Percentiles rank a stretch among this genome's conserved stretches.
Conservation (phyloP, 768 basidiomycete genomes). For the Candolleomyces eurysporus region DNA sequence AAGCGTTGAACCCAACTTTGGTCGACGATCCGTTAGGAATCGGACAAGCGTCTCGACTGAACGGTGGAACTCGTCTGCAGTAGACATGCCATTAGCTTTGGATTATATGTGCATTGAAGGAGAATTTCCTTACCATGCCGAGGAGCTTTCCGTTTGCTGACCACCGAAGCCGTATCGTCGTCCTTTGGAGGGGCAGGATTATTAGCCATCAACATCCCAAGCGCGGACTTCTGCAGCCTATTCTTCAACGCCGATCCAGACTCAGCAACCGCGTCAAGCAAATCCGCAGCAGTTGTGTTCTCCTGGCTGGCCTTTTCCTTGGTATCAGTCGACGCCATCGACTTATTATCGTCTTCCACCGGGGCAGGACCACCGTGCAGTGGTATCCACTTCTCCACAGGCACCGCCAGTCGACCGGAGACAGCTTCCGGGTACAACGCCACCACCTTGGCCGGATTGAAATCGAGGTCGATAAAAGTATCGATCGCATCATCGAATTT, state of each 20-base stretch:
- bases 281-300: constrained; percentile 25
- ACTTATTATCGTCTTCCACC: constrained; percentile 3
- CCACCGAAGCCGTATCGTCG: constrained; percentile 59
- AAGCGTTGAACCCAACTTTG: constrained; percentile 79
- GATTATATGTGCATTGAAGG: no score
- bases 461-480: constrained; percentile 80
- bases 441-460: constrained; percentile 92
- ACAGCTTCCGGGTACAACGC: constrained; percentile 83
- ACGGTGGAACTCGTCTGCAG: constrained; percentile 55
- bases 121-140: constrained; percentile 27
- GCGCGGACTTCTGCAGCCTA: constrained; percentile 48
- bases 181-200: constrained; percentile 40
- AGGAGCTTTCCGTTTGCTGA: constrained; percentile 30
- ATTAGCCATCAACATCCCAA: constrained; percentile 50
- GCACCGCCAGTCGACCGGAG: constrained; percentile 72
- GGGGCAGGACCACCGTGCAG: constrained; percentile 69
- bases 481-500: constrained; percentile 81
- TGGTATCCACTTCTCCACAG: constrained; percentile 71
- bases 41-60: constrained; percentile 87
- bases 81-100: background rate
- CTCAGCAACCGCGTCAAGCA: constrained; percentile 23
- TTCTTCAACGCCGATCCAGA: constrained; percentile 19
- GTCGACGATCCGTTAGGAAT: constrained; percentile 87
- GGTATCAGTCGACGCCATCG: constrained; percentile 11
- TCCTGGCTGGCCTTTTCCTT: constrained; percentile 16